Base-by-base conservation (phyloP, 1,139 yeast genomes). In the Magnusiomyces ingens region DNA sequence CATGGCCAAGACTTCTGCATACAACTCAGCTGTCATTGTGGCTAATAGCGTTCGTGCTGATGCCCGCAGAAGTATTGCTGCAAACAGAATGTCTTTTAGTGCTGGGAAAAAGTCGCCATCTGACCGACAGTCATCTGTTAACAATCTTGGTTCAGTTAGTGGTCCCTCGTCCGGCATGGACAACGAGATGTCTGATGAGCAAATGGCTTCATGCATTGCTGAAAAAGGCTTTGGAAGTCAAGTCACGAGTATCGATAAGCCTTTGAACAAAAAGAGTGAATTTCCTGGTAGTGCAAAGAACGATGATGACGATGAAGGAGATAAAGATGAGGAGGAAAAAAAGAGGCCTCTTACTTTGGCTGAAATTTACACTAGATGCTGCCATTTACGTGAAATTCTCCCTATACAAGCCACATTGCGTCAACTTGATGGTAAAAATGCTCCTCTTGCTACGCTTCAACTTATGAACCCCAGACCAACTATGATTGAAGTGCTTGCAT, bases 401-500 rank as follows among this genome's bases (percentile, higher is more conserved):
- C 98, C 98, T 0, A 90, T 91, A 56, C 95, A 96, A 1, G 95
- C 96, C 0, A 89, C 95, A 0, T 68, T 89, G 62, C 85, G 84
- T 63, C 98, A 91, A 67, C 76, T 91, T 56, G 86, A 85, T 64
- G 82, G 82, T 57, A 87, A 87, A 63, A 69, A 82, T 0, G 78
- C 83, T 45, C 96, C 96, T 1, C 71, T 91, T 50, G 86, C 84
- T 55, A 84, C 84, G 6, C 71, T 91, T 58, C 85, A 88, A 63
- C 76, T 91, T 69, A 75, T 90, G 63, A 91, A 91, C 67, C 96
- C 97, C 8, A 82, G 84, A 59, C 98, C 98, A 1, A 90, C 98
- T 0, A 71, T 90, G 59, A 88, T 91, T 62, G 98, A 91, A 70
- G 80, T 90, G 8, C 76, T 89, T 55, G 87, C 97, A 2, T 89